Base-by-base conservation (phyloP, 306 rosid species). In the Malus sieversii region DNA sequence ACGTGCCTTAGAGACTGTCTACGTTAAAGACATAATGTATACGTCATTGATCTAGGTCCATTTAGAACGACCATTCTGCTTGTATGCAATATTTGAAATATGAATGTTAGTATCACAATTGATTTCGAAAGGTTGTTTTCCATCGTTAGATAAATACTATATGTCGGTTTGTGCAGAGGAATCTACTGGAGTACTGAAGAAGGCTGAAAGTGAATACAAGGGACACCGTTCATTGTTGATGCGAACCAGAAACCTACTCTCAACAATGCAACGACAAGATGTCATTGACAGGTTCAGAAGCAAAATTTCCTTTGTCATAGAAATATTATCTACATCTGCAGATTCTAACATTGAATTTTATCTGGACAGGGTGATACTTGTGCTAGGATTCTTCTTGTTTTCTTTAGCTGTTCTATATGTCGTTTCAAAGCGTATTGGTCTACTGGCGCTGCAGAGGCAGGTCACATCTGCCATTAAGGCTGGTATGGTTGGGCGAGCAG, bases 241-340 rank as follows among this genome's bases (percentile, higher is more conserved):
- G 88, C 84, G 96, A 75, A 94, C 95, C 45, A 83, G 96, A 73
- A 88, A 88, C 85, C 87, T 94, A 32, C 95, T 94, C 35, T 91
- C 97, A 72, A 90, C 91, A 12, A 92, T 94, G 92, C 97, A 94
- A 81, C 96, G 96, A 30, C 98, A 94, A 88, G 98, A 94, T 84
- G 85, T 94, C 75, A 62, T 92, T 38, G 98, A 90, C 87, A 91
- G 96, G 98, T 91, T 80, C 30, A 46, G 27, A 27, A 73, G 68
- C n/a, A 18, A 70, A 35, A 6, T 59, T 73, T 81, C 18, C 15
- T 18, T 35, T 40, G 29, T 40, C 78, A 29, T 66, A 4, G 33
- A 22, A 58, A 20, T 77, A 30, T 14, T 67, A 69, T 68, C 25
- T 30, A 33, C 27, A 25, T 22, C 33, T 69, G 58, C 66, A 66